Conservation (phyloP, 306 rosid genomes). For the Cucumis hystrix region DNA sequence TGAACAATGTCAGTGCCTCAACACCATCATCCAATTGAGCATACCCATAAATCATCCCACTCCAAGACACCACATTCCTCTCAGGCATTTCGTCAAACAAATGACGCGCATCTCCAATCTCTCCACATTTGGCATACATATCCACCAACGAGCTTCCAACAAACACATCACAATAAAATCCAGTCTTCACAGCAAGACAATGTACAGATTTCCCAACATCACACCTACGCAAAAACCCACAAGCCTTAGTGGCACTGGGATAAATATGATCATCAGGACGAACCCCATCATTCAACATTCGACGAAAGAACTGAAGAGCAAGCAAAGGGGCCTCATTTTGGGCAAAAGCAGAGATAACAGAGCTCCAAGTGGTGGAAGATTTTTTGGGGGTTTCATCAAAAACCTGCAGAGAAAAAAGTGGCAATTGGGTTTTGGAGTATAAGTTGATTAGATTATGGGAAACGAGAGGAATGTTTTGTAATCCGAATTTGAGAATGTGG, state of each 20-base stretch:
- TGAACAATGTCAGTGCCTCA: constrained; percentile 54
- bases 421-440: constrained; percentile 57
- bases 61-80: constrained; percentile 72
- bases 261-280: constrained; percentile 52
- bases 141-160: constrained; percentile 65
- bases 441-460: constrained; percentile 67
- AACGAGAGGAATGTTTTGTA: constrained; percentile 44
- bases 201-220: constrained; percentile 39
- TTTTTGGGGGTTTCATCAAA: constrained; percentile 30
- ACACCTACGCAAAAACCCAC: constrained; percentile 30
- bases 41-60: constrained; percentile 73
- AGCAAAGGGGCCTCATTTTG: constrained; percentile 56
- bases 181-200: constrained; percentile 41
- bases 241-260: constrained; percentile 60
- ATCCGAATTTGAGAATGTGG: constrained; percentile 46
- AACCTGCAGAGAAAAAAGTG: constrained; percentile 30
- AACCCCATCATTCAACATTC: constrained; percentile 36
- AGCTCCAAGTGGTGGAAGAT: constrained; percentile 72
- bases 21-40: constrained; percentile 46
- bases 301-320: constrained; percentile 47
- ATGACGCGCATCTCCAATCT: constrained; percentile 27
- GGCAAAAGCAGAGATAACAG: constrained; percentile 58
- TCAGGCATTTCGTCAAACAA: constrained; percentile 67
- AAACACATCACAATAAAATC: constrained; percentile 38
- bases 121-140: constrained; percentile 54